A percentile compares a stretch with the other conserved stretches of the same genome.
These are phyloP conservation scores for Arxiozyma slooffiae DNA, from an alignment of 1,139 yeast genomes.

Conservation along the genomic window DNA sequence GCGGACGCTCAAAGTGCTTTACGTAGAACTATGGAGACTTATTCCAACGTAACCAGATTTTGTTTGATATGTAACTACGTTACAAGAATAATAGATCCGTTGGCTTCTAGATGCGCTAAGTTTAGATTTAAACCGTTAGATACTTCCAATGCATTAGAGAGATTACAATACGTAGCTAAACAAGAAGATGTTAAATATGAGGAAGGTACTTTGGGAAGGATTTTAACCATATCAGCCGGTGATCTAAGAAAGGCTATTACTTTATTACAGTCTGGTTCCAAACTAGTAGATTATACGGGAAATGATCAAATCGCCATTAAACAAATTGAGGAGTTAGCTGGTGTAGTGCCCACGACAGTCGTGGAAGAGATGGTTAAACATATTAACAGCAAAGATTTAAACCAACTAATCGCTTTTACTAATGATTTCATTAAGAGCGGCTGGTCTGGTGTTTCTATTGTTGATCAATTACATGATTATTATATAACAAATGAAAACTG, in stretches of 20 bases:
- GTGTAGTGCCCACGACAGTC: slow-evolving; percentile 58
- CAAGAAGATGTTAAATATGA: slow-evolving; percentile 41
- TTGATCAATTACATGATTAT: slow-evolving; percentile 71
- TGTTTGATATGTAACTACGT: slow-evolving; percentile 92
- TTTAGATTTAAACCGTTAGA: slow-evolving; percentile 80
- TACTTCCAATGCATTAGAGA: slow-evolving; percentile 53
- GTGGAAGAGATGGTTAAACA: slow-evolving; percentile 37
- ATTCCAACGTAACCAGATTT: slow-evolving; percentile 82
- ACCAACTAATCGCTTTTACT: slow-evolving; percentile 40
- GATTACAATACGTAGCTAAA: slow-evolving; percentile 50
- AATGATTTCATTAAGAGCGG: slow-evolving; percentile 59
- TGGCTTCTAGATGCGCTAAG: slow-evolving; percentile 92
- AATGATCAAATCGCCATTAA: slow-evolving; percentile 27
- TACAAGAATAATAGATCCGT: slow-evolving; percentile 89
- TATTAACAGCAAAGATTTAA: slow-evolving; percentile 34
- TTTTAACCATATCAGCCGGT: slow-evolving; percentile 65
- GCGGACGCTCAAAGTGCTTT: slow-evolving; percentile 93
- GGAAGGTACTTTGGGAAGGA: slow-evolving; percentile 47
- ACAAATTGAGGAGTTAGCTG: slow-evolving; percentile 64
- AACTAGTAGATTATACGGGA: slow-evolving; percentile 35
- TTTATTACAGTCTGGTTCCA: slow-evolving; percentile 76
- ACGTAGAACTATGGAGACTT: slow-evolving; percentile 93
- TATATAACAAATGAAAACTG: slow-evolving; percentile 51
- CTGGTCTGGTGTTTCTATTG: slow-evolving; percentile 75
- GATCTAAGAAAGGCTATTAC: slow-evolving; percentile 93